Evolutionary conservation across 2,329 filamentous ascomycete genomes (phyloP).

Genomic region (Karstenula rhodostoma): DNA sequence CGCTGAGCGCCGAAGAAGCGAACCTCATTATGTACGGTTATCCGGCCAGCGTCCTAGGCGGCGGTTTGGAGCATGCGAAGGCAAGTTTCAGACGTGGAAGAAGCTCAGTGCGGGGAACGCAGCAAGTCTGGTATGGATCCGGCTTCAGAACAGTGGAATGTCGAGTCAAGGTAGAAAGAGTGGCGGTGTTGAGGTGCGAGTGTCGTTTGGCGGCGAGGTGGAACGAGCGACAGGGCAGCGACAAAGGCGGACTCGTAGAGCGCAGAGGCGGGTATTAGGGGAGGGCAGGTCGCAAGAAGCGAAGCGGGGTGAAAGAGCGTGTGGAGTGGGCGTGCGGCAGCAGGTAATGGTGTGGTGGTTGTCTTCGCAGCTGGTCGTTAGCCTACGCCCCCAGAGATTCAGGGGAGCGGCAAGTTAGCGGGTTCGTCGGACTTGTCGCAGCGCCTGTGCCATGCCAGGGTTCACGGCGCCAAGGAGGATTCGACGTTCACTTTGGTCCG

Average conservation of each 20-base stretch:
- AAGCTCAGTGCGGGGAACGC: neutral
- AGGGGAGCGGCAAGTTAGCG: constrained; percentile 9
- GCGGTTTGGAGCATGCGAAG: constrained; percentile 33
- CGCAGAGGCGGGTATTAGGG: neutral
- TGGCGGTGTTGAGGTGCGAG: neutral
- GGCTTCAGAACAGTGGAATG: neutral
- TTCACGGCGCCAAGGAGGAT: constrained; percentile 11
- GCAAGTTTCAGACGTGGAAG: constrained; percentile 23
- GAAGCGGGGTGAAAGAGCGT: constrained; percentile 8
- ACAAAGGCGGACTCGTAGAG: neutral
- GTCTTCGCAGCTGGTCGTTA: constrained; percentile 1
- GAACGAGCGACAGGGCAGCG: constrained; percentile 13
- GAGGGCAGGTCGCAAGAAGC: neutral
- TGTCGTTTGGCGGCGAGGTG: constrained; percentile 7
- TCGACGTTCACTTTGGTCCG: constrained; percentile 3
- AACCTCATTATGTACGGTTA: constrained; percentile 45
- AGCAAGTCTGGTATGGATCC: neutral
- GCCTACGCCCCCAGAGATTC: constrained; percentile 7
- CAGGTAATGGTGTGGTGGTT: neutral
- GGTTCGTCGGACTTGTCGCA: constrained; percentile 8
- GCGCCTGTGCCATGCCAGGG: neutral
- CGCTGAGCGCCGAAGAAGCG: constrained; percentile 36
- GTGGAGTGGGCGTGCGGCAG: constrained; percentile 13
- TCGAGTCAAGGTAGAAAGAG: neutral
- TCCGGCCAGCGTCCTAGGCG: constrained; percentile 18